Conservation (phyloP, 2,329 filamentous ascomycete genomes). For the Rachicladosporium sp. region DNA sequence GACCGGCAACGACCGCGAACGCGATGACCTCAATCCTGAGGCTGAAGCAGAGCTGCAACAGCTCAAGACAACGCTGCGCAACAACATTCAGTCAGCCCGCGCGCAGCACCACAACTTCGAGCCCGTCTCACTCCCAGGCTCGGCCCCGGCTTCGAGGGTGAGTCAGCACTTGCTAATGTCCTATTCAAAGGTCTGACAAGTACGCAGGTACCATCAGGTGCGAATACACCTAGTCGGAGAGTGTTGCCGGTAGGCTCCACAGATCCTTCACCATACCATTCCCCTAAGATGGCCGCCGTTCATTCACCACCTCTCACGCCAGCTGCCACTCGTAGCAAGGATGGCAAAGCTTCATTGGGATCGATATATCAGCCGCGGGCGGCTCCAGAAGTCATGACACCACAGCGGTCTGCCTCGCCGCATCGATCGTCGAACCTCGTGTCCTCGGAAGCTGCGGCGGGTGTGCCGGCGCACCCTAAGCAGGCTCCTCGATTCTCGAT, state of each 20-base stretch:
- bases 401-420: conserved; percentile 38
- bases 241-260: conserved; percentile 33
- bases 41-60: conserved; percentile 47
- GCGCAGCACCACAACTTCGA: conserved; percentile 84
- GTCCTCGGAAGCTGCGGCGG: conserved; percentile 17
- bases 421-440: conserved; percentile 20
- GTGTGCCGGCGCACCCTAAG: conserved; percentile 33
- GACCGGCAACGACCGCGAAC: conserved; percentile 12
- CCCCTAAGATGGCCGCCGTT: conserved; percentile 56
- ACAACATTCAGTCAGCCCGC: conserved; percentile 66
- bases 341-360: conserved; percentile 28
- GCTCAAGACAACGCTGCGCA: conserved; percentile 60
- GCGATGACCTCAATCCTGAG: conserved; percentile 29
- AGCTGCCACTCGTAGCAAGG: conserved; percentile 4
- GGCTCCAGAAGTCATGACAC: conserved; percentile 48
- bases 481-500: conserved; percentile 43
- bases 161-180: conserved; percentile 22
- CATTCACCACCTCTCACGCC: conserved; percentile 6
- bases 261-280: conserved; percentile 53
- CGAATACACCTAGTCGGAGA: conserved; percentile 23
- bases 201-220: conserved; percentile 34
- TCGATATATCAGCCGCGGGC: conserved; percentile 15
- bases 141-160: conserved; percentile 73
- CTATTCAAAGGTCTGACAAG: conserved; percentile 35
- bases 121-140: conserved; percentile 77